Evolutionary conservation across 805 yeast genomes (phyloP), one percentile per base, ranked within the genome.

Genomic region (Candida tammaniensis): DNA sequence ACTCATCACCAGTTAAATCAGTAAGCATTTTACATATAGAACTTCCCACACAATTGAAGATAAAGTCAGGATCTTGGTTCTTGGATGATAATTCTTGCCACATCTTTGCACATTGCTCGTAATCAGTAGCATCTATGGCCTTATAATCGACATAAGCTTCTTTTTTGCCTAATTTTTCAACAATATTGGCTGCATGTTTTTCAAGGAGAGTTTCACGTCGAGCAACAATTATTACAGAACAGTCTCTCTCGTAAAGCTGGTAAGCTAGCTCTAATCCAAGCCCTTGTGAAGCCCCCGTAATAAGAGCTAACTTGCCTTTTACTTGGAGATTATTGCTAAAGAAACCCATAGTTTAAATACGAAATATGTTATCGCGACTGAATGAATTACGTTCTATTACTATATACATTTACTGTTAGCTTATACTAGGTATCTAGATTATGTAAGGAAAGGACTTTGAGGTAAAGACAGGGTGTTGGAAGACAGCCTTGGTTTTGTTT

Each of bases 231-330:
- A 83, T 63, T 1, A 89, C 85, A 34, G 75, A 71, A 23, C 88
- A 83, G 3, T 82, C 80, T 13, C 53, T 47, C 2, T 66, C 40
- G 36, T 70, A 76, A 29, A 81, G 62, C 36, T 73, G 68, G 26
- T 64, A 62, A 0, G 95, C 95, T 37, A 91, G 57, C 24, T 82
- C 85, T 3, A 79, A 79, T 0, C 98, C 98, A 1, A 91, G 65
- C 0, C 98, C 98, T 52, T 91, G 98, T 0, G 96, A 87, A 0
- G 87, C 98, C 3, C 98, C 98, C 0, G 95, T 76, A n/a, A 91
- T 71, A 12, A 91, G 70, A 3, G 82, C 88, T 1, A 74, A 54
- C 51, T 72, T 74, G 17, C 73, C 72, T 32, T 70, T 63, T 8
- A 74, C 56, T 23, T 51, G 42, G 32, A 65, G 26, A 15, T 30